Evolutionary conservation across 768 basidiomycete species (phyloP).

Genomic region (Hygrophoropsis aurantiaca): DNA sequence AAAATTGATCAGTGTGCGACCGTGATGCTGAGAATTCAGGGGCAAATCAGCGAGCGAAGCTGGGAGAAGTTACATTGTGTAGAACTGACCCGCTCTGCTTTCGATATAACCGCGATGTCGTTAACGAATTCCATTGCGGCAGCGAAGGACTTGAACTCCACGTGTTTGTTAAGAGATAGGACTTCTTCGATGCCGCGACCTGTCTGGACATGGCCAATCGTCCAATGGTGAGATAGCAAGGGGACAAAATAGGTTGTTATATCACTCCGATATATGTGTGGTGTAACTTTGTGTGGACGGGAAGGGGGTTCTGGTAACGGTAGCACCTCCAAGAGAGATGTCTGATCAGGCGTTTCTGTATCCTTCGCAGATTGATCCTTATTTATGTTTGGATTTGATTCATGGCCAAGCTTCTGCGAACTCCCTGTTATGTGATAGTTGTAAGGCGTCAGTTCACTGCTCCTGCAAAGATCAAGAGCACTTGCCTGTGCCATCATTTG

Average conservation of each 20-base stretch:
- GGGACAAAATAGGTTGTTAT: slow-evolving; percentile 35
- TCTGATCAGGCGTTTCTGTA: too few species aligned
- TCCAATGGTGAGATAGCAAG: slow-evolving; percentile 33
- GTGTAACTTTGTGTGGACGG: slow-evolving; percentile 32
- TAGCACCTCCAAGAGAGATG: not conserved
- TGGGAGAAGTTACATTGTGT: not conserved
- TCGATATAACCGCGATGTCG: slow-evolving; percentile 22
- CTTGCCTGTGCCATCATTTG: too few species aligned
- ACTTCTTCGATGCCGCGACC: slow-evolving; percentile 11
- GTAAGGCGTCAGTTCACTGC: too few species aligned
- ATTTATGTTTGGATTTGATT: too few species aligned
- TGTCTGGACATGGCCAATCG: slow-evolving; percentile 14
- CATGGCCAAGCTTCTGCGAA: too few species aligned
- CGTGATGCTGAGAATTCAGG: slow-evolving; percentile 26
- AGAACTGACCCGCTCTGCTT: slow-evolving; percentile 26
- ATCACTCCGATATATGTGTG: slow-evolving; percentile 33
- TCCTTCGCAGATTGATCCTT: too few species aligned
- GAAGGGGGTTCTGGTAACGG: slow-evolving; percentile 24
- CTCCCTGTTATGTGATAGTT: too few species aligned
- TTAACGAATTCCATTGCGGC: slow-evolving; percentile 28
- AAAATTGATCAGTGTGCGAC: slow-evolving; percentile 27
- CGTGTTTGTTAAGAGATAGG: slow-evolving; percentile 26
- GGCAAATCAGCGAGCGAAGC: not conserved
- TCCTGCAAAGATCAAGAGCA: too few species aligned
- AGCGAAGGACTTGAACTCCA: slow-evolving; percentile 23